Evolutionary conservation across 305 asterid genomes (phyloP).

Genomic region (Solanum aculeatissimum): DNA sequence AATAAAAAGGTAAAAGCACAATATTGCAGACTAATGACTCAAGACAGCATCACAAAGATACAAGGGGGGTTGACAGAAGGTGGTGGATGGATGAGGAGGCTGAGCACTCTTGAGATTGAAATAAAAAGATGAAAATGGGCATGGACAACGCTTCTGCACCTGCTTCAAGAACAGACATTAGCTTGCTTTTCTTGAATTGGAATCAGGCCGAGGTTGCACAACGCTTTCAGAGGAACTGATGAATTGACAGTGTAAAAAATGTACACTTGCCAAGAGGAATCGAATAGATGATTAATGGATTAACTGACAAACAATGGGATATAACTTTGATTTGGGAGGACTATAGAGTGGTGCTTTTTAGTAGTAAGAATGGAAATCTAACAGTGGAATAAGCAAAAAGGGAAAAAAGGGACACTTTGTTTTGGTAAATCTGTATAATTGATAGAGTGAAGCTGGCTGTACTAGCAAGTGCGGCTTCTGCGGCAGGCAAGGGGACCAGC

Average conservation of each 20-base stretch:
- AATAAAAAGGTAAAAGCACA: background rate
- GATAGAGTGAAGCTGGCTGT: background rate
- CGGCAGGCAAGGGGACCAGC: slow-evolving; percentile 81
- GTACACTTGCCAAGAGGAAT: slow-evolving; percentile 7
- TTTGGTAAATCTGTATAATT: background rate
- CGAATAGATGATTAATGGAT: background rate
- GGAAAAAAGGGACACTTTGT: background rate
- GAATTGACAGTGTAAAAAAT: slow-evolving; percentile 10
- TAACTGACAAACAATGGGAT: background rate
- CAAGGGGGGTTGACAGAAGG: background rate
- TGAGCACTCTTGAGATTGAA: background rate
- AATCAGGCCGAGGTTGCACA: slow-evolving; percentile 13
- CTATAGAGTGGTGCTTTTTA: background rate
- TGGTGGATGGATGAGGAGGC: background rate
- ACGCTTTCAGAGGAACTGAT: background rate
- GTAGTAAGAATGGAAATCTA: background rate
- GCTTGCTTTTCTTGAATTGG: background rate
- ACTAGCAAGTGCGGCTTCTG: slow-evolving; percentile 65
- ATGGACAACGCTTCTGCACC: slow-evolving; percentile 9
- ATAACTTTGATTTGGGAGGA: background rate
- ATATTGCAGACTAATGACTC: background rate
- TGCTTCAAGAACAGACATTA: background rate
- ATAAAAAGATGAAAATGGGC: background rate
- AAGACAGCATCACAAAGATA: background rate
- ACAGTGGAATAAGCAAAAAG: background rate